Percentiles rank a stretch among this genome's conserved stretches.
Evolutionary conservation across 495 filamentous ascomycete genomes (phyloP).

Genomic region (Neurospora africana): DNA sequence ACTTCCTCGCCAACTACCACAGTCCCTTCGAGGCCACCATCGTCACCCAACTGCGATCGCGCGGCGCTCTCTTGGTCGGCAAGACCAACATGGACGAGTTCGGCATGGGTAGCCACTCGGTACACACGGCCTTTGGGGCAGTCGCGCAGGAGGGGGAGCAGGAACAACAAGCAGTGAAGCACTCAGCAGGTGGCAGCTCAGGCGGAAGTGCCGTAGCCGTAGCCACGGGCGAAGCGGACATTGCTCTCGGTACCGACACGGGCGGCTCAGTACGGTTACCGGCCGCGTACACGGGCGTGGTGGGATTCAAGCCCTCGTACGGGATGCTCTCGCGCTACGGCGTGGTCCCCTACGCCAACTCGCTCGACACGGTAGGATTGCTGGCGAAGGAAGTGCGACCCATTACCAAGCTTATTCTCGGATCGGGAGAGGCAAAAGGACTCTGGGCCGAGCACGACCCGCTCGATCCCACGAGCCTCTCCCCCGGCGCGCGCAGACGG

Average conservation of each 20-base stretch:
- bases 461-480: conserved; percentile 68
- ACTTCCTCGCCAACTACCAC: conserved; percentile 54
- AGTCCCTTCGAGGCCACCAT: conserved; percentile 84
- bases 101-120: conserved; percentile 92
- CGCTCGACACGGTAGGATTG: conserved; percentile 86
- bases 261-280: conserved; percentile 88
- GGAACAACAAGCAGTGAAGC: conserved; percentile 23
- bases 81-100: conserved; percentile 97
- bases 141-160: conserved; percentile 31
- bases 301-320: conserved; percentile 85
- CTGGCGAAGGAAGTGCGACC: conserved; percentile 42
- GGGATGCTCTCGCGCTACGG: conserved; percentile 68
- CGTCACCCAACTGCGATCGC: conserved; percentile 48
- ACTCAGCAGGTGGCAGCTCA: conserved; percentile 83
- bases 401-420: conserved; percentile 48
- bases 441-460: conserved; percentile 48
- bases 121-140: conserved; percentile 58
- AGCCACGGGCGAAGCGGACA: conserved; percentile 54
- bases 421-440: conserved; percentile 3
- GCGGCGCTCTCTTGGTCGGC: conserved; percentile 56
- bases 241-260: conserved; percentile 88
- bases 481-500: conserved; percentile 40
- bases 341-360: conserved; percentile 91
- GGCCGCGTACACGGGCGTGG: conserved; percentile 76
- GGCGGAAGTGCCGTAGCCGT: conserved; percentile 90